Evolutionary conservation across 2,329 filamentous ascomycete species (phyloP).

Genomic region (Aspergillus luchuensis): DNA sequence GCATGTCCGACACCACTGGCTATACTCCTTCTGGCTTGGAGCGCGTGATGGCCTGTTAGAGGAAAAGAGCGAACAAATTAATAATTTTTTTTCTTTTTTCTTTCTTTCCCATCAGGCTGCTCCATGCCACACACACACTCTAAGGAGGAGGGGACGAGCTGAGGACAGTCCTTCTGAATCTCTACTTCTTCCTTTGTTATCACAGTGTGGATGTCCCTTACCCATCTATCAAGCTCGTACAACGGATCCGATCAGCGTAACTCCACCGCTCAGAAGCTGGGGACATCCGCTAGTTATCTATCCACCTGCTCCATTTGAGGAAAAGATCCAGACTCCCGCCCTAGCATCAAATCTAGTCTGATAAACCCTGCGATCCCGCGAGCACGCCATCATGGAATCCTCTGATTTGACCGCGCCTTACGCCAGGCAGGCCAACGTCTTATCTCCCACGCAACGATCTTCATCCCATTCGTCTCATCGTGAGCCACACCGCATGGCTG

Average conservation of each 20-base stretch:
- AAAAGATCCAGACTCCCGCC: slow-evolving; percentile 1
- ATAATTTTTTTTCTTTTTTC: not conserved
- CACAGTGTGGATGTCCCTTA: no score
- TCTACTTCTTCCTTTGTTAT: not conserved
- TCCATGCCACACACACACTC: not conserved
- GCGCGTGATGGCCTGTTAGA: slow-evolving; percentile 13
- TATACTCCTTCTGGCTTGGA: slow-evolving; percentile 9
- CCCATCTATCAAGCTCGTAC: not conserved
- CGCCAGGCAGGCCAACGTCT: slow-evolving; percentile 22
- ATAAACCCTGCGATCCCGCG: slow-evolving; percentile 20
- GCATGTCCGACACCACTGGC: slow-evolving; percentile 9
- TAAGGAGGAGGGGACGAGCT: not conserved
- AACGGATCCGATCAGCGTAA: not conserved
- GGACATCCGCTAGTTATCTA: slow-evolving; percentile 13
- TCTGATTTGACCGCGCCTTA: slow-evolving; percentile 30
- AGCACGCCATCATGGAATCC: slow-evolving; percentile 41
- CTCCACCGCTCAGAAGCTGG: slow-evolving; percentile 11
- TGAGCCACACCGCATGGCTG: slow-evolving; percentile 26
- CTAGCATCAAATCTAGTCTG: not conserved
- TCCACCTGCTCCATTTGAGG: slow-evolving; percentile 10
- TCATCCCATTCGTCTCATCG: slow-evolving; percentile 22
- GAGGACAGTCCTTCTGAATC: not conserved
- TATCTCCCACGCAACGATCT: slow-evolving; percentile 26
- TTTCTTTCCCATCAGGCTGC: not conserved
- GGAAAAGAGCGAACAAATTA: not conserved